These are phyloP conservation scores for Lasiosphaeria hispida DNA, from an alignment of 495 filamentous ascomycete genomes.

Conservation along the genomic window DNA sequence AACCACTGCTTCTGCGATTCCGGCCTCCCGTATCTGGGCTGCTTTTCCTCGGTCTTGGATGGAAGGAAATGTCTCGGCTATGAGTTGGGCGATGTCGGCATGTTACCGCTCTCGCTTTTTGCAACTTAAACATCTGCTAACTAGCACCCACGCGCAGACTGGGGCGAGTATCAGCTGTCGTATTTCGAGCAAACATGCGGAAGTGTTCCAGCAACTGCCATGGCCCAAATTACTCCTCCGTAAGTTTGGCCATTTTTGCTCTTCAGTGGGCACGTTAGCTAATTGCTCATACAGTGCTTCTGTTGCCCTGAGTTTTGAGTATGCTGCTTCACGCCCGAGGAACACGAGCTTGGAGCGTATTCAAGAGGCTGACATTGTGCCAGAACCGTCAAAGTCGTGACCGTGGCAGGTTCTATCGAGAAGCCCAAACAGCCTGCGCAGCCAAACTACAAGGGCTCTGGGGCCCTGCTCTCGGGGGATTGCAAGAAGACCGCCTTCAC, in stretches of 20 bases:
- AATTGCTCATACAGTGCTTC: background rate
- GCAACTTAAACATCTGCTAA: background rate
- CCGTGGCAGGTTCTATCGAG: background rate
- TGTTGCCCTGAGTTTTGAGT: constrained; percentile 25
- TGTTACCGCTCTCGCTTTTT: background rate
- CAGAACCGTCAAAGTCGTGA: constrained; percentile 22
- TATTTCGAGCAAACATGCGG: constrained; percentile 15
- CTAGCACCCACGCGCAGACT: constrained; percentile 2
- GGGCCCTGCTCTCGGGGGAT: constrained; percentile 21
- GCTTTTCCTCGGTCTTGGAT: constrained; percentile 14
- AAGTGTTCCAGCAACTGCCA: constrained; percentile 12
- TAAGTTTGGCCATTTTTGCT: background rate
- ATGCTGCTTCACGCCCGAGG: background rate
- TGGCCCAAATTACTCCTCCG: constrained; percentile 17
- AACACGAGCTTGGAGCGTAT: background rate
- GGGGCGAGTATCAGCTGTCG: constrained; percentile 11
- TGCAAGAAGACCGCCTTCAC: constrained; percentile 28
- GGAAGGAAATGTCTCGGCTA: constrained; percentile 16
- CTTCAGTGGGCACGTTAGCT: background rate
- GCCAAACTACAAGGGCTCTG: constrained; percentile 21
- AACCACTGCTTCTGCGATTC: constrained; percentile 21
- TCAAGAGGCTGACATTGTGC: constrained; percentile 1
- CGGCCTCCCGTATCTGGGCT: constrained; percentile 23
- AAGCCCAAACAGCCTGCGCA: constrained; percentile 7
- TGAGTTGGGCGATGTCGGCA: background rate